Conservation (phyloP, 306 rosid genomes). For the cucumber (Cucumis sativus) region DNA sequence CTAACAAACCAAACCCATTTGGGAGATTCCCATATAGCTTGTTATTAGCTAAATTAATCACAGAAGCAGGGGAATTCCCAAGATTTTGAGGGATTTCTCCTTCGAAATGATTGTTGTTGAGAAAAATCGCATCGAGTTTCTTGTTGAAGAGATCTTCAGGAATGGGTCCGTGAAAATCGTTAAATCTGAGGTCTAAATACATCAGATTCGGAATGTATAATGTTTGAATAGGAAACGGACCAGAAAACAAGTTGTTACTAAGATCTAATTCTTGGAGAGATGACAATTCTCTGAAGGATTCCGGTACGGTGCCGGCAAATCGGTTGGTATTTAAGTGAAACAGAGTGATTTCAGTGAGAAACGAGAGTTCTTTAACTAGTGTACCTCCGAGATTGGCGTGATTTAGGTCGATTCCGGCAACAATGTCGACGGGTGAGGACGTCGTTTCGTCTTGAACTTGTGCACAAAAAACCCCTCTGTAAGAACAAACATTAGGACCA, state of each 20-base stretch:
- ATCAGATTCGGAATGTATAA: conserved; percentile 57
- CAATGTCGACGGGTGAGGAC: conserved; percentile 26
- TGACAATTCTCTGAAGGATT: conserved; percentile 40
- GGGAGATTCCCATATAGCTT: conserved; percentile 63
- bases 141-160: conserved; percentile 69
- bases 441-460: conserved; percentile 20
- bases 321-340: conserved; percentile 79
- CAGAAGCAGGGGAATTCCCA: conserved; percentile 88
- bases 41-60: conserved; percentile 78
- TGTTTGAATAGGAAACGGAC: conserved; percentile 51
- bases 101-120: conserved; percentile 75
- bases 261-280: conserved; percentile 73
- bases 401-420: conserved; percentile 89
- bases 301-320: conserved; percentile 61
- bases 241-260: conserved; percentile 78
- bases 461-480: conserved; percentile 81
- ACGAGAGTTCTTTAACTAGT: conserved; percentile 63
- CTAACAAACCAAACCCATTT: conserved; percentile 54
- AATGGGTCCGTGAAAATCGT: conserved; percentile 49
- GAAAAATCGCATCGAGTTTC: conserved; percentile 75
- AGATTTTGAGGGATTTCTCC: conserved; percentile 68
- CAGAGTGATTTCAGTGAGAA: conserved; percentile 58
- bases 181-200: conserved; percentile 86
- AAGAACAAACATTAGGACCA: conserved; percentile 76
- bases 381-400: conserved; percentile 79